Evolutionary conservation across 2,329 filamentous ascomycete species (phyloP), one percentile per base, ranked within the genome.

Genomic region (Scedosporium minutisporum): DNA sequence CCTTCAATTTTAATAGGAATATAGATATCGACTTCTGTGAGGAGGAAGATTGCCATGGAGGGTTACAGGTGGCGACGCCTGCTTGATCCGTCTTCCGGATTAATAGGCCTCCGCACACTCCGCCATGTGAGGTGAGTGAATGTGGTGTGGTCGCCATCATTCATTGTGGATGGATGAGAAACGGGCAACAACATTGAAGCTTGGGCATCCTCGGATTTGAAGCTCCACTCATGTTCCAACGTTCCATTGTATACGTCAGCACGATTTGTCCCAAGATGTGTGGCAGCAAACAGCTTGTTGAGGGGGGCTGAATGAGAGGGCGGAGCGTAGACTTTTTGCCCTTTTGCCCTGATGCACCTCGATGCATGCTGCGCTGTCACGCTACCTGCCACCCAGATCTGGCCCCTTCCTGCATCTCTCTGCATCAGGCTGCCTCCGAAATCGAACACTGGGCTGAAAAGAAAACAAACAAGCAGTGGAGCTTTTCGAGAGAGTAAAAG

Each of bases 351-450:
- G 51, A 55, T 55, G 51, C 51, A 55, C 23, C 51, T 55, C 23
- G 51, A 55, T 55, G 51, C 51, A 55, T 55, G 51, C 51, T 55
- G 51, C 51, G 51, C 51, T 55, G 51, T 55, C 51, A 55, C 21
- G 51, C 51, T 55, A 27, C 18, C 23, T 18, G 51, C 51, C 51
- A 55, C 18, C 51, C 51, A 27, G 23, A 55, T 55, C 23, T 55
- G 18, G 51, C 51, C 51, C 51, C 51, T 23, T 55, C 51, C 51
- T 55, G 51, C 51, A 55, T 55, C n/a, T n/a, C n/a, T n/a, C 23
- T 27, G 23, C 21, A 23, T 55, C 51, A 23, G 51, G 51, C 51
- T 18, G 51, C 51, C 51, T 55, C 51, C 51, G 23, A 25, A 55
- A n/a, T 55, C 51, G 51, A 55, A 27, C 18, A 23, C 51, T 55